Evolutionary conservation across 2,329 filamentous ascomycete species (phyloP).

Genomic region (Magnaporthales sp.): DNA sequence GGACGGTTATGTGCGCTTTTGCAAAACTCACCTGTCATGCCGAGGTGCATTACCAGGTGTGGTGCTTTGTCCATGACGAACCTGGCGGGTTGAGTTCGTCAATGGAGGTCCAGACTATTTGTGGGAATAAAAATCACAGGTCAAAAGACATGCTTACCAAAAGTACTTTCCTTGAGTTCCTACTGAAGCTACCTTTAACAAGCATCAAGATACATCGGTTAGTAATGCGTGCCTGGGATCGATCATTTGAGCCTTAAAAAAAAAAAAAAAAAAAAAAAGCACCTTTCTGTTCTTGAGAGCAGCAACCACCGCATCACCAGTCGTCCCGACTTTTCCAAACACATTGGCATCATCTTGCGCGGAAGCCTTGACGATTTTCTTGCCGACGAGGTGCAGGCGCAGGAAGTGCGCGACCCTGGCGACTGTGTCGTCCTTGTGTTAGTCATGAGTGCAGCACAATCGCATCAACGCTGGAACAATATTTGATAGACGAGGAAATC

Average conservation of each 20-base stretch:
- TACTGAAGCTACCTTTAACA: constrained; percentile 45
- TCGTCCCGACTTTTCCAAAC: constrained; percentile 85
- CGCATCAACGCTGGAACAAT: background rate
- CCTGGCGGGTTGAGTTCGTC: constrained; percentile 11
- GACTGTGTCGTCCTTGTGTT: constrained; percentile 34
- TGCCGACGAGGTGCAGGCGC: constrained; percentile 73
- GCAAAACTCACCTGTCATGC: constrained; percentile 48
- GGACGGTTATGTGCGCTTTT: too few species aligned
- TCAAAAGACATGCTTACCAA: constrained; percentile 42
- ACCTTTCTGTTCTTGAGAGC: constrained; percentile 66
- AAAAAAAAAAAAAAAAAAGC: constrained; percentile 11
- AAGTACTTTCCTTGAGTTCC: constrained; percentile 96
- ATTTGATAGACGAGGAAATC: too few species aligned
- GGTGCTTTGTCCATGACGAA: constrained; percentile 63
- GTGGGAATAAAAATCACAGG: background rate
- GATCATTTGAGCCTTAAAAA: background rate
- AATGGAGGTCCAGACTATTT: background rate
- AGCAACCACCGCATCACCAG: constrained; percentile 62
- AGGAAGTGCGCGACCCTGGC: constrained; percentile 82
- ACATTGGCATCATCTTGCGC: constrained; percentile 75
- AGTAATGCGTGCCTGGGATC: background rate
- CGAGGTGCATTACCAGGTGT: constrained; percentile 84
- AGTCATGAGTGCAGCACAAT: background rate
- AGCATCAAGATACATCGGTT: background rate
- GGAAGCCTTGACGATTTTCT: constrained; percentile 60